A percentile compares a stretch with the other conserved stretches of the same genome.
Conservation (phyloP, 106 monocot species). For the Amphibolis antarctica region DNA sequence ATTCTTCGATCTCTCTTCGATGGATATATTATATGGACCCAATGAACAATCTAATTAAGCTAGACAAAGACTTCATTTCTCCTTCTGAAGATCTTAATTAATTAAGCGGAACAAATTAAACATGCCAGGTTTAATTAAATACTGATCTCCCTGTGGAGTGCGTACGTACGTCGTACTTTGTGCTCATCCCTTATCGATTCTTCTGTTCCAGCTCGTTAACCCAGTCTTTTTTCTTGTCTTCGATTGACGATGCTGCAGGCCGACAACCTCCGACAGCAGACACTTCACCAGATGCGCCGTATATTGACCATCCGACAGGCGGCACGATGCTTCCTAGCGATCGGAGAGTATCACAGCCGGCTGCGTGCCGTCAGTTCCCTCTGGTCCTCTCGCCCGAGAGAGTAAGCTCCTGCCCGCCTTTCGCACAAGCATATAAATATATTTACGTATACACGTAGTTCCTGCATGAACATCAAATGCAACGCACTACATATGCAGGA, state of each 20-base stretch:
- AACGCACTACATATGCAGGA: no score
- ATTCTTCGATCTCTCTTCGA: no score
- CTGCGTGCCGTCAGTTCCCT: conserved; percentile 76
- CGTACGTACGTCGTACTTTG: no score
- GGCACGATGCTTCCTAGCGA: conserved; percentile 65
- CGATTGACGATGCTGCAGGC: conserved; percentile 42
- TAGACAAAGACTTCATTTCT: no score
- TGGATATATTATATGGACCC: no score
- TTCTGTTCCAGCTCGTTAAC: neutral
- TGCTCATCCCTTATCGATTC: no score
- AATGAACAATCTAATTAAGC: neutral
- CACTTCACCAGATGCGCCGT: conserved; percentile 57
- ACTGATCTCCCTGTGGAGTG: neutral
- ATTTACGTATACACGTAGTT: neutral
- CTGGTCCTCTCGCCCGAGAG: conserved; percentile 78
- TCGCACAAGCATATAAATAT: neutral
- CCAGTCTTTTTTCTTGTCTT: neutral
- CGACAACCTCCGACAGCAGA: conserved; percentile 83
- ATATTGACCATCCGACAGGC: conserved; percentile 70
- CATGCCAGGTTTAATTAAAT: no score
- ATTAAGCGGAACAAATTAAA: no score
- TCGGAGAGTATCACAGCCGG: conserved; percentile 72
- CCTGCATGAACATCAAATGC: no score
- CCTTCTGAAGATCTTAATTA: no score
- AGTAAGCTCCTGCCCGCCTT: conserved; percentile 29